Evolutionary conservation across 129 eudicot genomes (phyloP), one percentile per base, ranked within the genome.

Genomic region (Tagetes patula): DNA sequence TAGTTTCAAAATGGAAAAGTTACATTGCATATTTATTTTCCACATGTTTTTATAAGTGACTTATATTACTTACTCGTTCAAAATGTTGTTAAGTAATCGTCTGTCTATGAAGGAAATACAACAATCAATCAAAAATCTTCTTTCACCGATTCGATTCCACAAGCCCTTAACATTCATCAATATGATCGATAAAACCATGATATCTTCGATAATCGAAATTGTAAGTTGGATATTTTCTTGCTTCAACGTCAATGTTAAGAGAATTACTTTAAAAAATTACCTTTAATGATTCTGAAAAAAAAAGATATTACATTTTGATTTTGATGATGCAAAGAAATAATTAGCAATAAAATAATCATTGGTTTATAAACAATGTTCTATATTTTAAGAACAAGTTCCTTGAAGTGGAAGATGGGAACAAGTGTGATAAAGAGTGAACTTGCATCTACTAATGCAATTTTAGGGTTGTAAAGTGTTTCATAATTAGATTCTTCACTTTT

Each of bases 401-500:
- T 79, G 82, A 72, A 79, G 82, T 72, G 78, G 82, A 79, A 79
- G 82, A 79, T 79, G 73, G 78, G 78, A 61, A 79, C 77, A 72
- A 71, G 61, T 34, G 56, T 77, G 48, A 63, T 43, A 78, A 72
- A 78, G 77, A 52, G 74, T 71, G 53, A 78, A 79, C 71, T 58
- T 36, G 67, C 69, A 65, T 54, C 82, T 71, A 64, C 78, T 72
- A 65, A 65, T 72, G 74, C 78, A 65, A 14, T 65, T 72, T 79
- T 79, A 54, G 60, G 78, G 82, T 65, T 79, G 82, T 79, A 79
- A 79, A 79, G 78, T 79, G 82, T 72, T 72, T 54, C 53, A 43
- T 79, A 79, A 72, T 63, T 65, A 58, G 77, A 78, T 71, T 78
- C 73, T 65, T 71, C 82, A 65, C 82, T 78, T 78, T 78, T 71